Evolutionary conservation across 306 rosid species (phyloP).

Genomic region (Prunus mume): DNA sequence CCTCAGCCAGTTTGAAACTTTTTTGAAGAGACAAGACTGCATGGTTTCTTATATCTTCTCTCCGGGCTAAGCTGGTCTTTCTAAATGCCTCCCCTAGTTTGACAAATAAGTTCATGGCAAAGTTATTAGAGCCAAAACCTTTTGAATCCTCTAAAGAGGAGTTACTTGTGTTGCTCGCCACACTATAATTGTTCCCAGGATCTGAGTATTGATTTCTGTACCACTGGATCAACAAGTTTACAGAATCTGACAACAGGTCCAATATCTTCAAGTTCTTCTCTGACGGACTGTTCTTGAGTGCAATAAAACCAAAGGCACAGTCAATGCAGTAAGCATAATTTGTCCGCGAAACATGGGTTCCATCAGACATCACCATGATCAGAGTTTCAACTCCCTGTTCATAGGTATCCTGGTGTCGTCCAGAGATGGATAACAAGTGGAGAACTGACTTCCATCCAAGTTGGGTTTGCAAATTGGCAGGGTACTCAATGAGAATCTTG

Average conservation of each 20-base stretch:
- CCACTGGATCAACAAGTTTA: conserved; percentile 64
- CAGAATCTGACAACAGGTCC: conserved; percentile 61
- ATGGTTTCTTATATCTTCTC: conserved; percentile 85
- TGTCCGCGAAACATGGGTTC: conserved; percentile 34
- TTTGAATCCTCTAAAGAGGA: conserved; percentile 60
- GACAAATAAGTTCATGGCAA: conserved; percentile 55
- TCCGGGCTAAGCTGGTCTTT: conserved; percentile 68
- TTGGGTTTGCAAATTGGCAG: conserved; percentile 69
- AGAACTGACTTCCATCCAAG: conserved; percentile 80
- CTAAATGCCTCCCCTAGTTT: conserved; percentile 80
- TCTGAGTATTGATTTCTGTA: conserved; percentile 51
- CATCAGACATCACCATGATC: conserved; percentile 58
- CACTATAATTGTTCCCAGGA: conserved; percentile 42
- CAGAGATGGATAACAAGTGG: conserved; percentile 65
- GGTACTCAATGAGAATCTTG: conserved; percentile 54
- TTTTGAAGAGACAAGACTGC: conserved; percentile 66
- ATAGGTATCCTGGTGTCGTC: conserved; percentile 68
- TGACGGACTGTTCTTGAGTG: conserved; percentile 73
- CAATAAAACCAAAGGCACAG: conserved; percentile 68
- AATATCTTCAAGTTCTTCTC: conserved; percentile 75
- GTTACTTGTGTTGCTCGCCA: conserved; percentile 48
- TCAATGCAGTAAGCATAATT: conserved; percentile 71
- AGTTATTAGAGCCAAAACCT: conserved; percentile 42
- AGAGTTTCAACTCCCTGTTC: conserved; percentile 69
- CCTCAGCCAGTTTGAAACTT: conserved; percentile 67